Percentiles rank a stretch among this genome's conserved stretches.
Evolutionary conservation across 306 rosid genomes (phyloP).

Genomic region (Benincasa hispida): DNA sequence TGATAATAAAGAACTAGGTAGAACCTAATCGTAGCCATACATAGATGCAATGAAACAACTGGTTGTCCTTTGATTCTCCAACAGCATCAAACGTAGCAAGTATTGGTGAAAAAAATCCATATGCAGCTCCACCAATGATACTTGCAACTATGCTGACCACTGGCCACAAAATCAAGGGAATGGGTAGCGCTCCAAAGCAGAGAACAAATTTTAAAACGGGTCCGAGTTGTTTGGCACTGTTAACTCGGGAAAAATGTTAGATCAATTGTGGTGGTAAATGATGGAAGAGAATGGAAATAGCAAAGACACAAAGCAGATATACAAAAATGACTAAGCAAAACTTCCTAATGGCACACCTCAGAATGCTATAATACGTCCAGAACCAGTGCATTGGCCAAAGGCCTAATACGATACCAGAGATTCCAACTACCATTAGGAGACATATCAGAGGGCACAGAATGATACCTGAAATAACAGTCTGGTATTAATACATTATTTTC

Average conservation of each 20-base stretch:
- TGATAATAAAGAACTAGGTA: conserved; percentile 5
- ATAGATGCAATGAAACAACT: conserved; percentile 47
- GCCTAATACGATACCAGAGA: conserved; percentile 57
- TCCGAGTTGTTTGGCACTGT: conserved; percentile 67
- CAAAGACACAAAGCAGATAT: neutral
- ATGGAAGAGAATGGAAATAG: neutral
- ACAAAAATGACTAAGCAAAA: neutral
- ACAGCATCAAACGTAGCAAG: conserved; percentile 74
- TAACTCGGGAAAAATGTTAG: neutral
- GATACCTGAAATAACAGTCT: conserved; percentile 45
- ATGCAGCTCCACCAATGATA: conserved; percentile 66
- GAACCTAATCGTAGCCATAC: conserved; percentile 35
- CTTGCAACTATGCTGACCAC: conserved; percentile 67
- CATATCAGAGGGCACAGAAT: conserved; percentile 64
- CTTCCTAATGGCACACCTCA: conserved; percentile 41
- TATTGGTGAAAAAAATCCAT: conserved; percentile 62
- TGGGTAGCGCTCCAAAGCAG: conserved; percentile 56
- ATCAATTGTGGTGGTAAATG: neutral
- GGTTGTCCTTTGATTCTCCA: conserved; percentile 63
- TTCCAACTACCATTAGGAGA: conserved; percentile 58
- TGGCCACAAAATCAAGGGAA: conserved; percentile 51
- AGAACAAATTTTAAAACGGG: conserved; percentile 60
- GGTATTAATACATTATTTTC: neutral
- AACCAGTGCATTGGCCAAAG: conserved; percentile 64
- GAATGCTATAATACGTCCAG: conserved; percentile 62